Conservation (phyloP, 306 rosid species). For the Fagus sylvatica region DNA sequence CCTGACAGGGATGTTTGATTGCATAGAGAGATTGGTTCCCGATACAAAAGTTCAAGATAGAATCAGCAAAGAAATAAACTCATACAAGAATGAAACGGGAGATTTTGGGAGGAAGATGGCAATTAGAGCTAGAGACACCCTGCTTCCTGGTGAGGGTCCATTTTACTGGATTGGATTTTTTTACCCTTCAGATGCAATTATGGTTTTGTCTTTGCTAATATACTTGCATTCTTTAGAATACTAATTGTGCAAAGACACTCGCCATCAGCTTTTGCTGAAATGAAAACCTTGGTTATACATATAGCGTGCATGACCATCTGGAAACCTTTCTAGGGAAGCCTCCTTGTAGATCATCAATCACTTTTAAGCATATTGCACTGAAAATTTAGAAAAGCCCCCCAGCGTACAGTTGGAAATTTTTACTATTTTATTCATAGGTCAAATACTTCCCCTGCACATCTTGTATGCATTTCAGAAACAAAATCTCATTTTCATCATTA, state of each 20-base stretch:
- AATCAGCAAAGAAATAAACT: conserved; percentile 78
- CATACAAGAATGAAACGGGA: conserved; percentile 67
- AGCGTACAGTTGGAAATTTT: background rate
- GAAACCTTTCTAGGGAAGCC: background rate
- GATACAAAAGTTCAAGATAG: conserved; percentile 84
- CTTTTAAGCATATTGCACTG: background rate
- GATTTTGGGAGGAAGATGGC: conserved; percentile 96
- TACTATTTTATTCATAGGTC: background rate
- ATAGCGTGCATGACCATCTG: background rate
- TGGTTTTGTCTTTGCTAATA: conserved; percentile 11
- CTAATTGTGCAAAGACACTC: background rate
- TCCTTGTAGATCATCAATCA: background rate
- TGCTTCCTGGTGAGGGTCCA: conserved; percentile 79
- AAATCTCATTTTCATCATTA: background rate
- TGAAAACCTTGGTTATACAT: background rate
- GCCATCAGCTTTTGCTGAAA: background rate
- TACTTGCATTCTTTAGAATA: background rate
- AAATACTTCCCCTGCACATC: background rate
- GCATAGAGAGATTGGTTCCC: conserved; percentile 87
- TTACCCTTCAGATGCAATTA: conserved; percentile 13
- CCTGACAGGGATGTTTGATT: conserved; percentile 73
- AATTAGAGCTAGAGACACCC: conserved; percentile 76
- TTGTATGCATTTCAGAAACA: background rate
- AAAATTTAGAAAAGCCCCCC: background rate
- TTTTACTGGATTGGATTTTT: conserved; percentile 26